A percentile compares a stretch with the other conserved stretches of the same genome.
These are phyloP conservation scores for Lachnellula subtilissima DNA, from an alignment of 2,329 filamentous ascomycete species.

Conservation along the genomic window DNA sequence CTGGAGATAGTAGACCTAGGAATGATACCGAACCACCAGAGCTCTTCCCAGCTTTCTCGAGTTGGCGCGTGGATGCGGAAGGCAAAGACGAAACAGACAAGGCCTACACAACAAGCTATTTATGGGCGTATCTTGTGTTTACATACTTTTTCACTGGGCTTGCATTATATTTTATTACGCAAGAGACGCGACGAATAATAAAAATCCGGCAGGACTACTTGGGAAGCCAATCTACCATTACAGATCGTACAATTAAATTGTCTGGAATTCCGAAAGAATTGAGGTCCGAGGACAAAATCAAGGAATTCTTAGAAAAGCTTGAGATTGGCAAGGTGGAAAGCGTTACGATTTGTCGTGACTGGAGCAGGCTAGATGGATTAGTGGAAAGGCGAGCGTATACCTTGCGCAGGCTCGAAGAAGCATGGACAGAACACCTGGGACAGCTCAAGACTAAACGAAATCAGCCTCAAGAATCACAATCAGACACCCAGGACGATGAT, in stretches of 20 bases:
- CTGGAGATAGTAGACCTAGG: constrained; percentile 4
- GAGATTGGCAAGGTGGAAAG: constrained; percentile 86
- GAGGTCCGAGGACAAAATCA: constrained; percentile 76
- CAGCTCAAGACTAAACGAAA: constrained; percentile 45
- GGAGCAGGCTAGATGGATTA: constrained; percentile 73
- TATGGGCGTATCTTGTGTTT: constrained; percentile 94
- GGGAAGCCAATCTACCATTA: constrained; percentile 90
- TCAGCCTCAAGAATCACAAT: constrained; percentile 30
- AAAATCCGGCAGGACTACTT: constrained; percentile 84
- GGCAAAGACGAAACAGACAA: constrained; percentile 6
- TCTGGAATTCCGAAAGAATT: constrained; percentile 81
- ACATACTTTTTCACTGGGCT: constrained; percentile 86
- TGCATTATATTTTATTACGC: constrained; percentile 76
- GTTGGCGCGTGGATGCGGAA: constrained; percentile 2
- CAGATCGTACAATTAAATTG: constrained; percentile 86
- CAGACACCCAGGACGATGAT: constrained; percentile 33
- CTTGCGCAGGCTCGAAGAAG: constrained; percentile 71
- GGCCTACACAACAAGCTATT: constrained; percentile 43
- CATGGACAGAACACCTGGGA: constrained; percentile 74
- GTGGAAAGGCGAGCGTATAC: constrained; percentile 61
- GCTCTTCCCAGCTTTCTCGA: neutral
- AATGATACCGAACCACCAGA: constrained; percentile 28
- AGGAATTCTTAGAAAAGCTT: constrained; percentile 78
- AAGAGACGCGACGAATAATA: constrained; percentile 81
- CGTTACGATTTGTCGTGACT: constrained; percentile 81